phyloP scores from a whole-genome alignment of 139 green algal genomes.

The Chlorella sorokiniana region DNA sequence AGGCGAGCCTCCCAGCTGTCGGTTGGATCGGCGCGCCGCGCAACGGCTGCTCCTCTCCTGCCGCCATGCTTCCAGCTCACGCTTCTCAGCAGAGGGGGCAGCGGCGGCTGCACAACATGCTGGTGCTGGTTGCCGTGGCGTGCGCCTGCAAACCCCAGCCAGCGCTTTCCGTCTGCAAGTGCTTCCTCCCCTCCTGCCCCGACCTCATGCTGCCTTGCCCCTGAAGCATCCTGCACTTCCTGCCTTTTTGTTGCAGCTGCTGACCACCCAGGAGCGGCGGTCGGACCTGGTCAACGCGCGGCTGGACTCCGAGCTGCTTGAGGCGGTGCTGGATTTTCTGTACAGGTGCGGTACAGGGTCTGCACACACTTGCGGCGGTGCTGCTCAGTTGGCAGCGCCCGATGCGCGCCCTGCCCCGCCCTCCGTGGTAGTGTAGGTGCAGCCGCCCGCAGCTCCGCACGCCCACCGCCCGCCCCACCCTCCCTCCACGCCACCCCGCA shows the following conservation, averaged over 20 bases:
- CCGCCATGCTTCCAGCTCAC: neutral
- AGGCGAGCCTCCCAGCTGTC: neutral
- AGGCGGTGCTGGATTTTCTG: conserved; percentile 66
- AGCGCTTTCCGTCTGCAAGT: neutral
- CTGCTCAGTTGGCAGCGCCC: neutral
- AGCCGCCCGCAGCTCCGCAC: too few species aligned
- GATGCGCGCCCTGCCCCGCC: too few species aligned
- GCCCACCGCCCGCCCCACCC: too few species aligned
- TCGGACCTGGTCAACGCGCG: conserved; percentile 60
- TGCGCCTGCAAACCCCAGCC: too few species aligned
- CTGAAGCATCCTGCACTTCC: neutral
- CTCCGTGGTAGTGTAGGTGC: too few species aligned
- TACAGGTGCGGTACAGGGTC: conserved; percentile 38
- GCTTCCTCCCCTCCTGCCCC: neutral
- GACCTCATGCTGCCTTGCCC: neutral
- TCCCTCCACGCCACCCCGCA: too few species aligned
- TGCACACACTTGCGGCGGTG: neutral
- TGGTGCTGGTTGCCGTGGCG: too few species aligned
- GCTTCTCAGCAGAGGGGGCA: too few species aligned
- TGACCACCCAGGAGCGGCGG: conserved; percentile 37
- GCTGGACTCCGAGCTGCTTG: conserved; percentile 56
- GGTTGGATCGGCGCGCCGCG: too few species aligned
- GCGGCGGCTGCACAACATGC: too few species aligned
- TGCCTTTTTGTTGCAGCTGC: neutral
- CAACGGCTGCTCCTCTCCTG: too few species aligned